Base-by-base conservation (phyloP, 495 filamentous ascomycete species). In the Trichoderma asperelloides region DNA sequence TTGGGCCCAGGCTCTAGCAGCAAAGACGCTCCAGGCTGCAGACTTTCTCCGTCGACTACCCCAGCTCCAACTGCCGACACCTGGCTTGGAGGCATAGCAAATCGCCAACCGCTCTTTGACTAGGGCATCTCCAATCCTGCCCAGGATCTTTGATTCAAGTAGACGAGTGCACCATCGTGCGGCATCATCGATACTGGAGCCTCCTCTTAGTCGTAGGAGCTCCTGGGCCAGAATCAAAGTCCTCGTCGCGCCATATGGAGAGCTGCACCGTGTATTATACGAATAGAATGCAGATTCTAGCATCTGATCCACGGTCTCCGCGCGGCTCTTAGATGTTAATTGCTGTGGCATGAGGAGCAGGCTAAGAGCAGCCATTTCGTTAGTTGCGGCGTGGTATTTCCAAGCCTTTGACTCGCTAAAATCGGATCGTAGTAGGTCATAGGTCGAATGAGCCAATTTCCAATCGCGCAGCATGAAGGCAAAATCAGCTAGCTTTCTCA, bases 331-430 rank as follows among this genome's bases (percentile, higher is more conserved):
- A 23, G 87, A 85, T 2, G 86, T 86, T 68, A 90, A 82, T 28
- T 84, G 82, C 65, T 88, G 84, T 25, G 88, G 87, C 71, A 87
- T 87, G 28, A 98, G 78, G 41, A 98, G 85, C 41, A 89, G 85
- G 68, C 88, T 90, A 3, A 97, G 81, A 15, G 91, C 95, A 5
- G 88, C 85, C 93, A 98, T 97, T 78, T 98, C 95, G 75, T 93
- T 89, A 16, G 91, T 89, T 0, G 90, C 92, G 0, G 96, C 95
- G 74, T 97, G 92, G 70, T 97, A 92, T 71, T 83, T 89, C 95
- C 96, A 98, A 1, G 95, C 95, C 76, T 97, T 97, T 74, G 98
- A 94, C 73, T 93, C 94, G 67, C 86, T 87, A 72, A 92, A 98
- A 72, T 98, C 95, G 9, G 87, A 82, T 40, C 91, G 85, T 3